Conservation (phyloP, 2,329 filamentous ascomycete species). For the Exutisphaerella laricina region DNA sequence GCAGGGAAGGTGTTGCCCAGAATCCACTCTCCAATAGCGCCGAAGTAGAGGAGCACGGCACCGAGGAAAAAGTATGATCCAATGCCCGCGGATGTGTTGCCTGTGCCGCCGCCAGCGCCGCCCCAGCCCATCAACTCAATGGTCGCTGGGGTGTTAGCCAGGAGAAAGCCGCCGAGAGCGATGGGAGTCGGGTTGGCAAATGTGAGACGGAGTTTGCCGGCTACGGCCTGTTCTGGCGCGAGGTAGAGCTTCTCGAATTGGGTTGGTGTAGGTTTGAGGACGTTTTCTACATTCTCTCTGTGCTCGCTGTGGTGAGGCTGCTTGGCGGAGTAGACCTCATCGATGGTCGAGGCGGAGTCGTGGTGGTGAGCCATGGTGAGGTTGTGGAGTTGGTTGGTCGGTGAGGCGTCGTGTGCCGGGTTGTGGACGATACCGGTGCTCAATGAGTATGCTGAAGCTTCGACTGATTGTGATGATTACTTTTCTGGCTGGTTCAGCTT, state of each 20-base stretch:
- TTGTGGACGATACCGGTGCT: neutral
- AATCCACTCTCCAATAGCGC: slow-evolving; percentile 33
- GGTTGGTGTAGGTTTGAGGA: neutral
- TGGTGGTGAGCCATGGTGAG: neutral
- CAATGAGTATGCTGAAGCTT: too few relatives aligned
- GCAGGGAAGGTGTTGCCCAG: slow-evolving; percentile 53
- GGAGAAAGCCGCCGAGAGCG: slow-evolving; percentile 18
- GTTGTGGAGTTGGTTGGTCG: neutral
- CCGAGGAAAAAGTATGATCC: slow-evolving; percentile 13
- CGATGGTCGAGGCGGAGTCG: neutral
- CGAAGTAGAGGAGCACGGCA: neutral
- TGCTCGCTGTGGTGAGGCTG: neutral
- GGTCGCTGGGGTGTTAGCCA: slow-evolving; percentile 17
- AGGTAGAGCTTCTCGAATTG: slow-evolving; percentile 5
- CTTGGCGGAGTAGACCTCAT: neutral
- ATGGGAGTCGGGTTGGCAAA: slow-evolving; percentile 19
- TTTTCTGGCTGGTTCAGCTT: too few relatives aligned
- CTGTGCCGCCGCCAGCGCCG: slow-evolving; percentile 18
- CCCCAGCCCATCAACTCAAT: slow-evolving; percentile 20
- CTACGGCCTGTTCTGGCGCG: slow-evolving; percentile 4
- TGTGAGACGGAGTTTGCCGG: slow-evolving; percentile 5
- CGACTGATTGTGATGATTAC: too few relatives aligned
- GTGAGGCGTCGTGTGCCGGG: too few relatives aligned
- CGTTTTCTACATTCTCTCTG: neutral
- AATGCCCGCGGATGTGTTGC: slow-evolving; percentile 11